Conservation (phyloP, 805 yeast genomes). For the Saccharomycopsis amapae region DNA sequence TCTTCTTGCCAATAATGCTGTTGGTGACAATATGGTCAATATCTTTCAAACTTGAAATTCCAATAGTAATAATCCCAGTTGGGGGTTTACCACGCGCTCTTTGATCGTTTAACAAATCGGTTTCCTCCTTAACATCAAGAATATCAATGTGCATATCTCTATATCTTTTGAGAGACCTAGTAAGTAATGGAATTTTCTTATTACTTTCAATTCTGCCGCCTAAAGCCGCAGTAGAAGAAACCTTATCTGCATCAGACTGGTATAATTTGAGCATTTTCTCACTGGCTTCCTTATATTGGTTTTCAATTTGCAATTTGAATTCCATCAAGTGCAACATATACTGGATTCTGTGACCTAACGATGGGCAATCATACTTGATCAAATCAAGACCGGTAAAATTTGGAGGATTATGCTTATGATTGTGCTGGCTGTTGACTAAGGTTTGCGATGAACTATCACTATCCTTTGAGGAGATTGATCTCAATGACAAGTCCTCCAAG, state of each 20-base stretch:
- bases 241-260: slow-evolving; percentile 84
- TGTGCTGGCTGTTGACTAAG: not conserved
- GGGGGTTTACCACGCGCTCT: slow-evolving; percentile 75
- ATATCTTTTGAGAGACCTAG: slow-evolving; percentile 77
- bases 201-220: slow-evolving; percentile 80
- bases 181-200: slow-evolving; percentile 76
- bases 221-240: slow-evolving; percentile 80
- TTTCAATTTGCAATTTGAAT: slow-evolving; percentile 88
- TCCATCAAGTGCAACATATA: slow-evolving; percentile 93
- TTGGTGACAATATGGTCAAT: slow-evolving; percentile 75
- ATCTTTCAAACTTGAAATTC: slow-evolving; percentile 73
- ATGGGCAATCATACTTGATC: slow-evolving; percentile 87
- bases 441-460: not conserved
- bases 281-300: slow-evolving; percentile 87
- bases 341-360: slow-evolving; percentile 89
- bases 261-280: slow-evolving; percentile 83
- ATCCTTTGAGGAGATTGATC: not conserved
- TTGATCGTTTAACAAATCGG: slow-evolving; percentile 60
- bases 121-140: slow-evolving; percentile 56
- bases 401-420: slow-evolving; percentile 12
- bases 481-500: slow-evolving; percentile 45
- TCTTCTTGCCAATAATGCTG: slow-evolving; percentile 65
- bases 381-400: slow-evolving; percentile 60
- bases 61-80: slow-evolving; percentile 69
- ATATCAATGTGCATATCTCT: slow-evolving; percentile 76